A percentile compares a stretch with the other conserved stretches of the same genome.
Conservation (phyloP, 2,329 filamentous ascomycete genomes). For the Microcyclospora tardicrescens region DNA sequence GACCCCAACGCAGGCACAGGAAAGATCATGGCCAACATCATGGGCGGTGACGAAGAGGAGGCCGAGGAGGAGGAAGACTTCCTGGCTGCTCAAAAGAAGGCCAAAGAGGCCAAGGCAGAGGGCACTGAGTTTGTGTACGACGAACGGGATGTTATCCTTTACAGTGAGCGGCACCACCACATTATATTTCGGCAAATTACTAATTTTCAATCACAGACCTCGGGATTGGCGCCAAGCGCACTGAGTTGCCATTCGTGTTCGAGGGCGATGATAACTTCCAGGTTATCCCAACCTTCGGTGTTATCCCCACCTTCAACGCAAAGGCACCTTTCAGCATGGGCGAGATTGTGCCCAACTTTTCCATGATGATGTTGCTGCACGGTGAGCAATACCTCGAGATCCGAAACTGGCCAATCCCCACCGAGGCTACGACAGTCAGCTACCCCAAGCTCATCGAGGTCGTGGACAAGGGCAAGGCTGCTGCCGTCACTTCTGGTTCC, state of each 20-base stretch:
- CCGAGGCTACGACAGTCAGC: constrained; percentile 61
- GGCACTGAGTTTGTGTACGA: constrained; percentile 71
- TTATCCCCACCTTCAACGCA: constrained; percentile 85
- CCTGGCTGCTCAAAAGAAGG: constrained; percentile 61
- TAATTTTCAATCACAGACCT: constrained; percentile 41
- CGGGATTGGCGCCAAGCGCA: constrained; percentile 81
- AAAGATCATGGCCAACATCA: constrained; percentile 74
- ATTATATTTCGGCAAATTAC: not conserved
- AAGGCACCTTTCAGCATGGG: constrained; percentile 65
- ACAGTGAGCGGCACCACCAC: constrained; percentile 40
- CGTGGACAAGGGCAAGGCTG: constrained; percentile 86
- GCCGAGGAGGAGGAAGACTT: constrained; percentile 44
- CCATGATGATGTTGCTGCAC: constrained; percentile 95
- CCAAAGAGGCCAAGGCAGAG: constrained; percentile 56
- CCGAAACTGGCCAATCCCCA: constrained; percentile 82
- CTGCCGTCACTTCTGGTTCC: constrained; percentile 65
- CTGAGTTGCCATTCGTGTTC: constrained; percentile 75
- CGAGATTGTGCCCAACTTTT: constrained; percentile 88
- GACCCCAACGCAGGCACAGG: constrained; percentile 63
- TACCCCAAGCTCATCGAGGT: constrained; percentile 79
- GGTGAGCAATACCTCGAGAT: constrained; percentile 98
- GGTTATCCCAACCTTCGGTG: constrained; percentile 85
- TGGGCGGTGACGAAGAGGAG: constrained; percentile 43
- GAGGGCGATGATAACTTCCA: constrained; percentile 90
- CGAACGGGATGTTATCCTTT: constrained; percentile 82